Evolutionary conservation across 768 basidiomycete genomes (phyloP).

Genomic region (Cystobasidium onofrii): DNA sequence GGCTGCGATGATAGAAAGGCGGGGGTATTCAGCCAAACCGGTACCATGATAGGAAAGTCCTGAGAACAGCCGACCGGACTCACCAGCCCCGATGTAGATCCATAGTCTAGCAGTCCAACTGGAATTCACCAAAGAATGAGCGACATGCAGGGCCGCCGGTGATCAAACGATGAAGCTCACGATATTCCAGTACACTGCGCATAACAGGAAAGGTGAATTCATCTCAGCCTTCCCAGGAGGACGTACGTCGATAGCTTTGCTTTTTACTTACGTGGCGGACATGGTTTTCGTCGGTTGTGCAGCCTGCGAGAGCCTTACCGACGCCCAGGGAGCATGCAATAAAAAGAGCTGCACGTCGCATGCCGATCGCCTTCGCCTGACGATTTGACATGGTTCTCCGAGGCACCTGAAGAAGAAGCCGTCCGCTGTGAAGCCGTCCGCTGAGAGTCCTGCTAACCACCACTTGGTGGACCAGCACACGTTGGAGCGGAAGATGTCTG

Average conservation of each 20-base stretch:
- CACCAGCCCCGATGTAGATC: not conserved
- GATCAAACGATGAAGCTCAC: not conserved
- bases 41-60: not conserved
- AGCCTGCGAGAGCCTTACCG: not conserved
- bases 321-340: not conserved
- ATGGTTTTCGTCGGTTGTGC: not conserved
- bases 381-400: not conserved
- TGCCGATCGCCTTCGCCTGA: constrained; percentile 1
- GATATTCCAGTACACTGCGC: constrained; percentile 1
- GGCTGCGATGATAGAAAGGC: not conserved
- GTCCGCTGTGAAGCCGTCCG: no score
- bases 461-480: not conserved
- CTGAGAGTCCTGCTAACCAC: no score
- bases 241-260: no score
- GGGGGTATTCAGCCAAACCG: not conserved
- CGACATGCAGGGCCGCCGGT: not conserved
- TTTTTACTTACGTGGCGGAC: not conserved
- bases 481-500: not conserved
- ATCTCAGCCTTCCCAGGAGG: no score
- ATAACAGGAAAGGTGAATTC: not conserved
- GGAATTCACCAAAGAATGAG: not conserved
- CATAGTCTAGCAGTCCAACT: not conserved
- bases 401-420: no score
- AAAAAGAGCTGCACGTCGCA: not conserved
- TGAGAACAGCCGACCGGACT: not conserved